phyloP scores from a whole-genome alignment of 108 stramenopile genomes.

The Fragilaria crotonensis region DNA sequence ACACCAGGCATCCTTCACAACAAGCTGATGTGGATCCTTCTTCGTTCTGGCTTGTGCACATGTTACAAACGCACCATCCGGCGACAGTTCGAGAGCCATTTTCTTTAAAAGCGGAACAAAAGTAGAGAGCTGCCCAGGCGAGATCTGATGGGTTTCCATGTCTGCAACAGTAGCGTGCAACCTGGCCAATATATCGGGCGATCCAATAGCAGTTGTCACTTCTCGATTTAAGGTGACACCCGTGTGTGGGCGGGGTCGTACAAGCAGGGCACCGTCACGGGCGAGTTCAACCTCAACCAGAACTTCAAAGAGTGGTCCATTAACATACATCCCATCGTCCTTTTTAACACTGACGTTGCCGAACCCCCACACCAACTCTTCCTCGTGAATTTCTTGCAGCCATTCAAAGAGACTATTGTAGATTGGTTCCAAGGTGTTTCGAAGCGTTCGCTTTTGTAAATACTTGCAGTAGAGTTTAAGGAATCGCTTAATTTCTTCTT shows the following conservation, averaged over 20 bases:
- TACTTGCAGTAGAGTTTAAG: constrained; percentile 16
- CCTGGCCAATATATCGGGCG: background rate
- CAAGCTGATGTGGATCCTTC: constrained; percentile 6
- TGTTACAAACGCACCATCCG: constrained; percentile 36
- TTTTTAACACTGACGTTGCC: constrained; percentile 29
- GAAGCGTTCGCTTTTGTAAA: constrained; percentile 13
- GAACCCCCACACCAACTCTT: constrained; percentile 46
- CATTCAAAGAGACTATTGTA: constrained; percentile 59
- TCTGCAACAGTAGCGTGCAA: constrained; percentile 27
- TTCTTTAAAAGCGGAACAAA: constrained; percentile 37
- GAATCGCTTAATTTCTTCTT: constrained; percentile 8
- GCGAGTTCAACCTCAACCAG: constrained; percentile 54
- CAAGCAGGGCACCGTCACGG: constrained; percentile 44
- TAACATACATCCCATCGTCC: constrained; percentile 11
- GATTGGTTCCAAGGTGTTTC: constrained; percentile 34
- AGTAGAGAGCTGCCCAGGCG: constrained; percentile 40
- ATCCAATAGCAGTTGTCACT: constrained; percentile 30
- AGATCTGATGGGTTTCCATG: constrained; percentile 24
- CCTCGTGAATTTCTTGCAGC: constrained; percentile 13
- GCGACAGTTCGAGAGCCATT: constrained; percentile 40
- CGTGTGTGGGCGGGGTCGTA: constrained; percentile 50
- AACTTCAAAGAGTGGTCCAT: constrained; percentile 50
- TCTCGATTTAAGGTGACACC: constrained; percentile 43
- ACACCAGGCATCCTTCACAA: constrained; percentile 50
- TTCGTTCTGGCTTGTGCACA: background rate